Conservation (phyloP, 2,329 filamentous ascomycete species). For the Alternaria atra region DNA sequence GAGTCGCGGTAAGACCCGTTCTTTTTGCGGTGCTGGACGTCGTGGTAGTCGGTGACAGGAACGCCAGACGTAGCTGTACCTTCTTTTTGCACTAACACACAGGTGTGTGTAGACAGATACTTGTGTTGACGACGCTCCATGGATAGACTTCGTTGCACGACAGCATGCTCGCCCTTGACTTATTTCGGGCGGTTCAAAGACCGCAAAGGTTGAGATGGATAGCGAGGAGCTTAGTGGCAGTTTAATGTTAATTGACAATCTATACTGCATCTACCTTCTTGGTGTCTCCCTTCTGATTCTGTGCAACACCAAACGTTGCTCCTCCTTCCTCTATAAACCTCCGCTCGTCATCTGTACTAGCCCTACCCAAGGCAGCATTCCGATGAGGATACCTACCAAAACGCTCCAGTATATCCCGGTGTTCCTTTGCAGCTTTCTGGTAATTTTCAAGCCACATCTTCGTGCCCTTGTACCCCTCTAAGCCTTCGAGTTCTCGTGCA, state of each 20-base stretch:
- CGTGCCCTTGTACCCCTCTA: conserved; percentile 38
- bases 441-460: conserved; percentile 41
- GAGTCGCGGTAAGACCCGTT: conserved; percentile 24
- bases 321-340: conserved; percentile 59
- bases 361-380: conserved; percentile 61
- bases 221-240: neutral
- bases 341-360: conserved; percentile 60
- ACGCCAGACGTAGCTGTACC: neutral
- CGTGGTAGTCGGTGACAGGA: rapidly evolving
- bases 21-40: conserved; percentile 2
- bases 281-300: conserved; percentile 15
- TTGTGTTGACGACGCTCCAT: no score
- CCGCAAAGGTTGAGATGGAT: neutral
- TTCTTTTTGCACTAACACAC: neutral
- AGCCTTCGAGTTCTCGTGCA: conserved; percentile 43
- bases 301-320: conserved; percentile 52
- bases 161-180: neutral
- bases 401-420: conserved; percentile 60
- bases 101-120: neutral
- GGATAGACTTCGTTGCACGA: neutral
- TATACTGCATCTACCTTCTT: neutral
- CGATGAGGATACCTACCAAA: conserved; percentile 70
- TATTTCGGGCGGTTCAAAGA: neutral
- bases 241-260: neutral
- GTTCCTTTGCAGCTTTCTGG: conserved; percentile 56